phyloP scores from a whole-genome alignment of 805 yeast genomes.

The Metschnikowia shivogae region DNA sequence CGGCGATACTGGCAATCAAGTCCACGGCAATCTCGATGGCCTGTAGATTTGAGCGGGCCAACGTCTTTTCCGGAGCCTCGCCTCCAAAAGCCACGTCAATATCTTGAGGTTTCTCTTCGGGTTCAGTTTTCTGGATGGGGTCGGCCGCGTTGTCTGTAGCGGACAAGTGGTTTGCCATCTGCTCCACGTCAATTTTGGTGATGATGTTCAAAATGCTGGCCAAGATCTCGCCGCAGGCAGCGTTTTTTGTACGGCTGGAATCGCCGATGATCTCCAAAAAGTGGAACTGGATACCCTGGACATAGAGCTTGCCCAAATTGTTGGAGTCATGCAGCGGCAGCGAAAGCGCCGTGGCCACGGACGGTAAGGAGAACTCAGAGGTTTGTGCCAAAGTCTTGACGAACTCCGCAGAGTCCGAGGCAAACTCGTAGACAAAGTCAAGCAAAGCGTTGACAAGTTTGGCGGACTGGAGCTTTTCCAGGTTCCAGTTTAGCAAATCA shows the following conservation, averaged over 20 bases:
- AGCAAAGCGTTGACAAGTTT: slow-evolving; percentile 49
- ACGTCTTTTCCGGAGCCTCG: slow-evolving; percentile 34
- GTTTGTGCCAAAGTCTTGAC: slow-evolving; percentile 28
- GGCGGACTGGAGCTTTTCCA: slow-evolving; percentile 31
- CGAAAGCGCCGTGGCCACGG: slow-evolving; percentile 17
- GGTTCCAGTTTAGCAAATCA: slow-evolving; percentile 33
- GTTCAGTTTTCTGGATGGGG: slow-evolving; percentile 22
- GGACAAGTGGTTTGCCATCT: slow-evolving; percentile 6
- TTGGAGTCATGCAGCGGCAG: slow-evolving; percentile 19
- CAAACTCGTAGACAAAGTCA: slow-evolving; percentile 57
- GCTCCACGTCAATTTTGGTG: slow-evolving; percentile 25
- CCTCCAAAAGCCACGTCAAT: slow-evolving; percentile 23
- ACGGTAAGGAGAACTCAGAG: slow-evolving; percentile 16
- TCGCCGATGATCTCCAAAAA: slow-evolving; percentile 29
- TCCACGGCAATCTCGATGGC: slow-evolving; percentile 72
- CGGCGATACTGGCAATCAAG: slow-evolving; percentile 69
- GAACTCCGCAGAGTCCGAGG: slow-evolving; percentile 55
- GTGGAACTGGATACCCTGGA: slow-evolving; percentile 43
- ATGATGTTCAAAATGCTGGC: slow-evolving; percentile 21
- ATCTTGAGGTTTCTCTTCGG: slow-evolving; percentile 18
- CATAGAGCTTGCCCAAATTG: slow-evolving; percentile 30
- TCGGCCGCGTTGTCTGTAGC: slow-evolving; percentile 35
- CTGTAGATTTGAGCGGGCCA: slow-evolving; percentile 52
- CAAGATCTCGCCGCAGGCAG: slow-evolving; percentile 20
- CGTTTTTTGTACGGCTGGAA: slow-evolving; percentile 15